These are phyloP conservation scores for Toxicodendron radicans DNA, from an alignment of 345 rosid species.

Conservation along the genomic window DNA sequence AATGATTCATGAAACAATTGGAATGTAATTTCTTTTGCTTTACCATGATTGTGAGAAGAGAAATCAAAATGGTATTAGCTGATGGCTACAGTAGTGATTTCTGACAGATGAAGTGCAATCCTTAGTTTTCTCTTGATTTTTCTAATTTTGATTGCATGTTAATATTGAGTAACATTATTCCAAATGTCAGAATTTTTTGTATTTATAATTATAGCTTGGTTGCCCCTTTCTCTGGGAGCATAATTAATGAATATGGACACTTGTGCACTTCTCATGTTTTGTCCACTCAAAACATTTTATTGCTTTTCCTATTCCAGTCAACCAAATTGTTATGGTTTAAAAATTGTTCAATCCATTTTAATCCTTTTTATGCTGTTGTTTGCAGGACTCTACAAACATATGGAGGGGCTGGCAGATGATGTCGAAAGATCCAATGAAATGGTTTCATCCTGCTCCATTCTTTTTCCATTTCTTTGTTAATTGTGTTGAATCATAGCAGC, in stretches of 20 bases:
- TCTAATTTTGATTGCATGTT: background rate
- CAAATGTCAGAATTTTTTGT: background rate
- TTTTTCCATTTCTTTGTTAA: background rate
- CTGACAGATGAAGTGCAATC: too few relatives aligned
- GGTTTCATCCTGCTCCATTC: constrained; percentile 39
- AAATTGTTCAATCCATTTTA: background rate
- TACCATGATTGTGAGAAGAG: too few relatives aligned
- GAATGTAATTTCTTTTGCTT: too few relatives aligned
- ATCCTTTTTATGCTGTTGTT: constrained; percentile 22
- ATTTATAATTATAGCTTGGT: background rate
- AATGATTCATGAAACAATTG: too few relatives aligned
- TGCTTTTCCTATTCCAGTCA: background rate
- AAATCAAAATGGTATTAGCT: too few relatives aligned
- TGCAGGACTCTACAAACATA: constrained; percentile 65
- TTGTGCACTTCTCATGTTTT: too few relatives aligned
- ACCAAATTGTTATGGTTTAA: background rate
- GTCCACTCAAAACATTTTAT: background rate
- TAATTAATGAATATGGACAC: background rate
- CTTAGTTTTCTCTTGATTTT: too few relatives aligned
- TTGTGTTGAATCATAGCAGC: background rate
- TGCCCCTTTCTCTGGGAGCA: constrained; percentile 4
- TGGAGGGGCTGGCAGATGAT: constrained; percentile 76
- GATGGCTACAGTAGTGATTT: background rate
- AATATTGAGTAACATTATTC: background rate
- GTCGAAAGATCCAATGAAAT: constrained; percentile 86